These are phyloP conservation scores for Mucor racemosus DNA, from an alignment of 371 early-diverging fungal species.

Conservation along the genomic window DNA sequence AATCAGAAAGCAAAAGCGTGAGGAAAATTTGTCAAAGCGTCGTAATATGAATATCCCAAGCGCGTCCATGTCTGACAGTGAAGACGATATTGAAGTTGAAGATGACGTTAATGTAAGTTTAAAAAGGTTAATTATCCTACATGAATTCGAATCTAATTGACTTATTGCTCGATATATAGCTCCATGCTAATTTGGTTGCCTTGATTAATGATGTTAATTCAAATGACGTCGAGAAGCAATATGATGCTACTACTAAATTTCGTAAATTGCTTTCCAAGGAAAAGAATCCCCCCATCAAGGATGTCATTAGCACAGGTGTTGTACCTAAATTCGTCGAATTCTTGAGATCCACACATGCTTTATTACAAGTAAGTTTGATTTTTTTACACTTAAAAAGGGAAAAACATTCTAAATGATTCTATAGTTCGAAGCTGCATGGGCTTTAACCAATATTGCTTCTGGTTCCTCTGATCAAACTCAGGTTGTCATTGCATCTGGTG, in stretches of 20 bases:
- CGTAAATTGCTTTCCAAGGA: conserved; percentile 98
- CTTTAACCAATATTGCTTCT: conserved; percentile 99
- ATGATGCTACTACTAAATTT: conserved; percentile 90
- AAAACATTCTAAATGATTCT: not conserved
- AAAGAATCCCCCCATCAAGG: conserved; percentile 97
- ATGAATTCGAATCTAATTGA: no score
- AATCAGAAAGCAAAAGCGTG: conserved; percentile 95
- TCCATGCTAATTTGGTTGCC: conserved; percentile 32
- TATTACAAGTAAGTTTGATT: conserved; percentile 81
- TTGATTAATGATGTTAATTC: conserved; percentile 81
- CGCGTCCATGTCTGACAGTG: conserved; percentile 73
- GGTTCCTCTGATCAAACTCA: conserved; percentile 97
- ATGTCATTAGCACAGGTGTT: conserved; percentile 94
- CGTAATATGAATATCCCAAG: conserved; percentile 76
- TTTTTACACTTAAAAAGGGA: not conserved
- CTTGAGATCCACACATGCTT: conserved; percentile 74
- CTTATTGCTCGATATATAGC: not conserved
- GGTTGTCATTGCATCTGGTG: conserved; percentile 92
- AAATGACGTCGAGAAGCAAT: conserved; percentile 79
- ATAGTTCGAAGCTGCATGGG: conserved; percentile 99
- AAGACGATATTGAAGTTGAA: conserved; percentile 72
- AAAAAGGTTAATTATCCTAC: no score
- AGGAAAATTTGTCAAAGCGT: conserved; percentile 92
- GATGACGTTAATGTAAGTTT: conserved; percentile 52
- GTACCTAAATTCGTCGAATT: conserved; percentile 97